Conservation (phyloP, 176 grass and related monocot species). For the Rhynchospora breviuscula region DNA sequence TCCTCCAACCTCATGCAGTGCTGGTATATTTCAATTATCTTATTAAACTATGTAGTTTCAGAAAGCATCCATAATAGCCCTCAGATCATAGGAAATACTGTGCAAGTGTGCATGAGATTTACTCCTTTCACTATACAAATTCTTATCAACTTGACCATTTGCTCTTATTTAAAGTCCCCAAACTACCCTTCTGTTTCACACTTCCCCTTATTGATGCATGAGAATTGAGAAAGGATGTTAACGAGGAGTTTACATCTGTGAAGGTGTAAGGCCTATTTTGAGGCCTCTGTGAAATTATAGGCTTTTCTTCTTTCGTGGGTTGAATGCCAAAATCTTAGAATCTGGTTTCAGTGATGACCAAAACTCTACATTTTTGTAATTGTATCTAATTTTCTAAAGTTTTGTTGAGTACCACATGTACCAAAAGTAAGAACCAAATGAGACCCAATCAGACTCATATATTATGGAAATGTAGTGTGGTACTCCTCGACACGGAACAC, state of each 20-base stretch:
- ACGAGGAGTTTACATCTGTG: too few relatives aligned
- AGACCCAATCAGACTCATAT: not conserved
- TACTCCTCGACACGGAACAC: not conserved
- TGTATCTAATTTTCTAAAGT: not conserved
- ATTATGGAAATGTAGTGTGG: not conserved
- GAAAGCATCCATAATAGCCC: not conserved
- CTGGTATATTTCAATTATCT: not conserved
- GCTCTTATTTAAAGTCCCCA: not conserved
- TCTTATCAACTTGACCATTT: not conserved
- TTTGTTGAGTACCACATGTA: not conserved
- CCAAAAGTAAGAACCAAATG: not conserved
- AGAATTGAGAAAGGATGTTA: not conserved
- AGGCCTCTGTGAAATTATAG: not conserved
- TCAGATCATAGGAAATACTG: not conserved
- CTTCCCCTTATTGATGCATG: not conserved
- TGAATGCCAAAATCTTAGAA: not conserved
- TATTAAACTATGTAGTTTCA: not conserved
- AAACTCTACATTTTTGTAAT: not conserved
- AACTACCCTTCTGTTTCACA: not conserved
- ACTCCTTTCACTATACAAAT: not conserved
- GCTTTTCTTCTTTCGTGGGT: not conserved
- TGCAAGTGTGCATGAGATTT: not conserved
- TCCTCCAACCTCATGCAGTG: constrained; percentile 26
- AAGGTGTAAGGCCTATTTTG: not conserved
- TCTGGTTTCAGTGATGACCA: not conserved